Conservation (phyloP, 1,284 basidiomycete genomes). For the Lentinula novae-zelandiae region DNA sequence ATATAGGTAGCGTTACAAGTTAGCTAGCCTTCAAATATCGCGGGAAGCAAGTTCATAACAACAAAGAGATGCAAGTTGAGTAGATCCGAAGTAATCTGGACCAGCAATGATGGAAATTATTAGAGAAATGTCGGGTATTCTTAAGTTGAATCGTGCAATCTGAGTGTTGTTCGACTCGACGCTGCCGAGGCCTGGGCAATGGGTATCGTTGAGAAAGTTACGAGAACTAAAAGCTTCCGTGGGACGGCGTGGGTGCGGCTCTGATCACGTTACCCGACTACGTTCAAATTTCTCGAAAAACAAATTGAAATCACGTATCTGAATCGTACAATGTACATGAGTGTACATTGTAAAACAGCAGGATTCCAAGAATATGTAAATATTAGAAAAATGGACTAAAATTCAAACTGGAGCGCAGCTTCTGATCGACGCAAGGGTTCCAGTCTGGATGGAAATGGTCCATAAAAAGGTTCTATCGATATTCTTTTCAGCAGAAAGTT, state of each 20-base stretch:
- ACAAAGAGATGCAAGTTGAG: background rate
- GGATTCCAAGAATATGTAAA: background rate
- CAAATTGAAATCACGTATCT: too few relatives aligned
- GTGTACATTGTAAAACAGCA: too few relatives aligned
- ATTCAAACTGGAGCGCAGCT: background rate
- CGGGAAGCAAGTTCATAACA: background rate
- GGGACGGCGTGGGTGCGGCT: background rate
- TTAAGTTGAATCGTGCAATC: background rate
- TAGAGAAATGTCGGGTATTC: background rate
- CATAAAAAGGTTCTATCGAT: background rate
- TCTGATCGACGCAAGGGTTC: background rate
- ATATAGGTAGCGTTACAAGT: background rate
- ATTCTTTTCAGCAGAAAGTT: background rate
- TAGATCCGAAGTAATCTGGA: background rate
- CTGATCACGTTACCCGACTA: background rate
- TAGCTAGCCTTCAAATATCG: background rate
- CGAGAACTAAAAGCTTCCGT: background rate
- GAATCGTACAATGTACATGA: too few relatives aligned
- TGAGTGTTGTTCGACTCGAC: background rate
- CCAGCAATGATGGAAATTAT: background rate
- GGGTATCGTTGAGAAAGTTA: background rate
- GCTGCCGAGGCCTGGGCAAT: background rate
- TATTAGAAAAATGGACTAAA: background rate
- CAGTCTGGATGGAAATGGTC: background rate
- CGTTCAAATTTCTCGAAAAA: too few relatives aligned